phyloP scores from a whole-genome alignment of 257 asterid genomes.

The Solanum etuberosum region DNA sequence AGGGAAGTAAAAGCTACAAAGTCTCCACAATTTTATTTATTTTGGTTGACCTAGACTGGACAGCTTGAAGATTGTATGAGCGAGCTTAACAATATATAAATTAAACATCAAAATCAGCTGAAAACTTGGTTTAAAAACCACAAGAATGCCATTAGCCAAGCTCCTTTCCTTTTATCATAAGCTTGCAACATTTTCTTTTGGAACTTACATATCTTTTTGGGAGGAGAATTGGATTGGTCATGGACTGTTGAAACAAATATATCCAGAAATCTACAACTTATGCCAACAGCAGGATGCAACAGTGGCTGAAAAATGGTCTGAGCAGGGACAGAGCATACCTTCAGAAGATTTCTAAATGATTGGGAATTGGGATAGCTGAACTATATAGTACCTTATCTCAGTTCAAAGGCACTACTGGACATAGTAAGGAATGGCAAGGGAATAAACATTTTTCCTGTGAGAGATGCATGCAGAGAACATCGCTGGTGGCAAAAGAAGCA shows the following conservation, averaged over 20 bases:
- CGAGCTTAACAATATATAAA: background rate
- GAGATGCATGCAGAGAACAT: background rate
- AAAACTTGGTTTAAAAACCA: background rate
- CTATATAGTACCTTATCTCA: background rate
- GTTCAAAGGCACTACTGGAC: background rate
- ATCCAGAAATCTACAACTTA: background rate
- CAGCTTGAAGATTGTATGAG: background rate
- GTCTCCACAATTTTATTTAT: background rate
- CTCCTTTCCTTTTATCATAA: background rate
- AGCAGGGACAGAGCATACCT: background rate
- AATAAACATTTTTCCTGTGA: background rate
- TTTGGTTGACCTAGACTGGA: background rate
- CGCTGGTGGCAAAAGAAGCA: background rate
- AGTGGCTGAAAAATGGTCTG: background rate
- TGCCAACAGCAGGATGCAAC: background rate
- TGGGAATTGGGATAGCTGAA: background rate
- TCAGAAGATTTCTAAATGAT: background rate
- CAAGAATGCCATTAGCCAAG: background rate
- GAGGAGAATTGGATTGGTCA: background rate
- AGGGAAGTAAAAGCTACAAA: background rate
- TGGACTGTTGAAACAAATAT: background rate
- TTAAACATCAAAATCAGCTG: background rate
- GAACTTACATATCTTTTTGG: background rate
- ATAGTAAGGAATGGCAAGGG: background rate
- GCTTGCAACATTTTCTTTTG: background rate